These are phyloP conservation scores for Musa troglodytarum DNA, from an alignment of 176 grass and related monocot genomes.

Conservation along the genomic window DNA sequence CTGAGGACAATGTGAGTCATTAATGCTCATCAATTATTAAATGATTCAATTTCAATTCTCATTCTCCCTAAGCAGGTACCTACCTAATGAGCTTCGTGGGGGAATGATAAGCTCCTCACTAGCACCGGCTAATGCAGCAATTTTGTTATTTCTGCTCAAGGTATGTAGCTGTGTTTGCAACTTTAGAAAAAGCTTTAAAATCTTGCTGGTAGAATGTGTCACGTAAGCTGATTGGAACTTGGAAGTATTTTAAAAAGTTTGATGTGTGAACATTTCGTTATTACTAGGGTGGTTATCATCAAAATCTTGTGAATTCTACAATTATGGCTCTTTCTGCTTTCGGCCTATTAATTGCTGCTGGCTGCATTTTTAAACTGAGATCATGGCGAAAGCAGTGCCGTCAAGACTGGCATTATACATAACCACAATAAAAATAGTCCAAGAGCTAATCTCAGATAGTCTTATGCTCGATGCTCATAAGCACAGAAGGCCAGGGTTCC, in stretches of 20 bases:
- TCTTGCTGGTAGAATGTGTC: background rate
- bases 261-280: background rate
- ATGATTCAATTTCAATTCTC: background rate
- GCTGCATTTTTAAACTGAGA: slow-evolving; percentile 51
- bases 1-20: slow-evolving; percentile 67
- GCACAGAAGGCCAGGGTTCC: background rate
- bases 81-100: slow-evolving; percentile 86
- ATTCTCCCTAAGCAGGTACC: slow-evolving; percentile 44
- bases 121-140: slow-evolving; percentile 44
- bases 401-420: slow-evolving; percentile 49
- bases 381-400: slow-evolving; percentile 53
- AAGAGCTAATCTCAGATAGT: background rate
- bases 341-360: slow-evolving; percentile 47
- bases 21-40: background rate
- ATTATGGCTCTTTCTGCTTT: slow-evolving; percentile 55
- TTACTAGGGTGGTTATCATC: slow-evolving; percentile 43
- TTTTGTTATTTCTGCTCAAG: slow-evolving; percentile 51
- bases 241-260: background rate
- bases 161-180: slow-evolving; percentile 21
- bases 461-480: background rate
- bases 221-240: background rate
- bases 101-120: slow-evolving; percentile 90
- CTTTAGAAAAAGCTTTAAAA: background rate
- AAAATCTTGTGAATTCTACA: slow-evolving; percentile 46
- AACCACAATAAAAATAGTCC: background rate